Evolutionary conservation across 2,329 filamentous ascomycete species (phyloP).

Genomic region (Leptographium galeiforme): DNA sequence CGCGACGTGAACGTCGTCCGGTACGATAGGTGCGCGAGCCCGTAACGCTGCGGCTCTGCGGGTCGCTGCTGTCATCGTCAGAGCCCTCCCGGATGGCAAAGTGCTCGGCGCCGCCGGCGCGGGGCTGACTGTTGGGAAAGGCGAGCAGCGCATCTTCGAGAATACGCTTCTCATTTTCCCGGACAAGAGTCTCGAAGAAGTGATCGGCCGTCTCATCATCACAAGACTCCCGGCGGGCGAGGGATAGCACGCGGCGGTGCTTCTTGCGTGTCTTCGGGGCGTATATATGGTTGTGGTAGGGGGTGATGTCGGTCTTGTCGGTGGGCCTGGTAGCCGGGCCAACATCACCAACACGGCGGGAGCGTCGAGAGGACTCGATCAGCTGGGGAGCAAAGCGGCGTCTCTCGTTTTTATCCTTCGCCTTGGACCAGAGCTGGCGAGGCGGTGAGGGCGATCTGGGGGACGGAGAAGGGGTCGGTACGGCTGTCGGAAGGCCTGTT

Average conservation of each 20-base stretch:
- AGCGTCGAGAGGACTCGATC: slow-evolving; percentile 65
- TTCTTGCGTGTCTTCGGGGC: slow-evolving; percentile 30
- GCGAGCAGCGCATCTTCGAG: slow-evolving; percentile 58
- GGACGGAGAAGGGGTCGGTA: slow-evolving; percentile 38
- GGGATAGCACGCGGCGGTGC: slow-evolving; percentile 21
- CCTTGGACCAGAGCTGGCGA: slow-evolving; percentile 6
- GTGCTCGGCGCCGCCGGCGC: slow-evolving; percentile 57
- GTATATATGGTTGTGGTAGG: slow-evolving; percentile 49
- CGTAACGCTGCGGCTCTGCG: slow-evolving; percentile 7
- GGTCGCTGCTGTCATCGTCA: slow-evolving; percentile 31
- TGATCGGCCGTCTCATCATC: slow-evolving; percentile 67
- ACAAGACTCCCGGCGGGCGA: slow-evolving; percentile 52
- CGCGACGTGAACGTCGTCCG: slow-evolving; percentile 29
- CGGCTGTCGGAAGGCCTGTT: slow-evolving; percentile 33
- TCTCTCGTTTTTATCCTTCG: background rate
- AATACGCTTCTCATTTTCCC: slow-evolving; percentile 66
- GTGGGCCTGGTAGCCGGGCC: slow-evolving; percentile 48
- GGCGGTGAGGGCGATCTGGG: slow-evolving; percentile 13
- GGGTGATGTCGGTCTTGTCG: slow-evolving; percentile 60
- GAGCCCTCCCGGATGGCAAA: slow-evolving; percentile 55
- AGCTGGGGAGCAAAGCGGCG: slow-evolving; percentile 61
- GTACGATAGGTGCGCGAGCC: slow-evolving; percentile 1
- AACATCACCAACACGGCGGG: slow-evolving; percentile 51
- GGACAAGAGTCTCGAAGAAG: slow-evolving; percentile 65
- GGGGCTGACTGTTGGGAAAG: slow-evolving; percentile 59